Conservation (phyloP, 768 basidiomycete genomes). For the Leccinum obscurum region DNA sequence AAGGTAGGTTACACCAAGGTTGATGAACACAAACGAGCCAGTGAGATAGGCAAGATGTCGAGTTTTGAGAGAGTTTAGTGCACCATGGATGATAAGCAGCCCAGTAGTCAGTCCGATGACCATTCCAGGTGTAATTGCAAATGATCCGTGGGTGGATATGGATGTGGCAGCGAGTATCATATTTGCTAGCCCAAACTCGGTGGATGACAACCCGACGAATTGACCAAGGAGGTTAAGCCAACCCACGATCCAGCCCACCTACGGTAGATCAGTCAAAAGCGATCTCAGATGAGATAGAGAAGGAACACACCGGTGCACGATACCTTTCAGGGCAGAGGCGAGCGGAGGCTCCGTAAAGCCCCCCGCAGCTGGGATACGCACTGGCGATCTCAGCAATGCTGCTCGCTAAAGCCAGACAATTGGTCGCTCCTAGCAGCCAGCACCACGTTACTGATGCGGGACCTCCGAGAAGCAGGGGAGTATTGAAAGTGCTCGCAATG, state of each 20-base stretch:
- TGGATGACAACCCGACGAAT: slow-evolving; percentile 33
- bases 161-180: slow-evolving; percentile 34
- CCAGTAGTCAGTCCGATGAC: slow-evolving; percentile 43
- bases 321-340: slow-evolving; percentile 63
- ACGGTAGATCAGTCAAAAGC: not conserved
- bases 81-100: slow-evolving; percentile 42
- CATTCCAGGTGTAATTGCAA: slow-evolving; percentile 38
- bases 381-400: slow-evolving; percentile 35
- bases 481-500: slow-evolving; percentile 40
- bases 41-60: slow-evolving; percentile 35
- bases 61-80: slow-evolving; percentile 45
- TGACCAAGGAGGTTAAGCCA: slow-evolving; percentile 36
- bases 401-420: slow-evolving; percentile 31
- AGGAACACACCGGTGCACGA: slow-evolving; percentile 53
- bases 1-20: slow-evolving; percentile 42
- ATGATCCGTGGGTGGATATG: slow-evolving; percentile 31
- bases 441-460: slow-evolving; percentile 40
- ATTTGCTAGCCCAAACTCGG: slow-evolving; percentile 38
- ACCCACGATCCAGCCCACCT: slow-evolving; percentile 32
- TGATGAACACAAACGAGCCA: slow-evolving; percentile 45
- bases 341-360: slow-evolving; percentile 73
- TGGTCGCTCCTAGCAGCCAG: slow-evolving; percentile 32
- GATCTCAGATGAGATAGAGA: not conserved
- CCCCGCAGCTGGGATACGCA: slow-evolving; percentile 33
- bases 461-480: slow-evolving; percentile 38